Evolutionary conservation across 495 filamentous ascomycete genomes (phyloP), one percentile per base, ranked within the genome.

Genomic region (Penicillium goetzii): DNA sequence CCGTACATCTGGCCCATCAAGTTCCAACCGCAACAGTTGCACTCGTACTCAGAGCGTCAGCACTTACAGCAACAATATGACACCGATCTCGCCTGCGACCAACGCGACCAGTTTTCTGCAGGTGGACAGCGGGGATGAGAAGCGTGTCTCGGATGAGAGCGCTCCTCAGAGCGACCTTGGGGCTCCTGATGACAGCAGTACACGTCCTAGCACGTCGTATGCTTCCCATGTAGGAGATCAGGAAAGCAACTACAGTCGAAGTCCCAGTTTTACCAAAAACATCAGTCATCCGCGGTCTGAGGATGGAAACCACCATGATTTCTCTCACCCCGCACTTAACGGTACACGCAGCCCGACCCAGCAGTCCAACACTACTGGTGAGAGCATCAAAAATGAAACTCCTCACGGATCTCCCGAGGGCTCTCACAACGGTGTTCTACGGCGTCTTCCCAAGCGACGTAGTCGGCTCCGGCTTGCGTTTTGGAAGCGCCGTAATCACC

Each of bases 81-180:
- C 77, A 4, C 74, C 76, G 14, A 79, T 77, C 7, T 83, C 83
- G 17, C 82, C 82, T 3, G 76, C 76, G 10, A 85, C 82, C 21
- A 82, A 84, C 59, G 83, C 81, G 15, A 82, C 83, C 7, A 85
- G 83, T 64, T 76, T 83, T 50, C 68, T 85, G 28, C 79, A 78
- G 14, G 75, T 78, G 33, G 80, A 84, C 56, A 83, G 80, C 45
- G 74, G 79, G 15, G 81, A 83, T 26, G 80, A 83, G 50, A 75
- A 80, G 57, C 73, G 70, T 2, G 52, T 69, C 23, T 60, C 67
- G 12, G 68, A 74, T 25, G 73, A 77, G 21, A 74, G 70, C 51
- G 67, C 74, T 12, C 65, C 68, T 17, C 68, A 75, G 26, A 78
- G 75, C 50, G 72, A 73, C 7, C 43, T 62, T 21, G 67, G 60